phyloP scores from a whole-genome alignment of 2,329 filamentous ascomycete species.

The Fusarium pininemorale region DNA sequence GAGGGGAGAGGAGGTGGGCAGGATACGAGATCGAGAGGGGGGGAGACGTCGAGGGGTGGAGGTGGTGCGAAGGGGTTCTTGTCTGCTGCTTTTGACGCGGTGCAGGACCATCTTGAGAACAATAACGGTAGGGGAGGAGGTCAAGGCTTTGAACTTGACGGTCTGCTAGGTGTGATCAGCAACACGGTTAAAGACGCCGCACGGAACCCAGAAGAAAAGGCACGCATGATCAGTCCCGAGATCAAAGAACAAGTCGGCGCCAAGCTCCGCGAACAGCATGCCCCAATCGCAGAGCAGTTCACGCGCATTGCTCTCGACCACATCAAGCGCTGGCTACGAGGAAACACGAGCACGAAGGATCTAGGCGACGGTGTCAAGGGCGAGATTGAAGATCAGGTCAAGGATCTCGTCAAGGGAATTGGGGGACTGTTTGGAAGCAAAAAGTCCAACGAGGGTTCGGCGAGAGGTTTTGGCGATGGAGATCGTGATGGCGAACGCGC shows the following conservation, averaged over 20 bases:
- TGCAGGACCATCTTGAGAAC: slow-evolving; percentile 54
- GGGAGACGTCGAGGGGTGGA: slow-evolving; percentile 44
- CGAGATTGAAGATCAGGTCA: slow-evolving; percentile 56
- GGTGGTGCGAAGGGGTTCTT: slow-evolving; percentile 50
- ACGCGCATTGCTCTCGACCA: slow-evolving; percentile 57
- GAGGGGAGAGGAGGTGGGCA: slow-evolving; percentile 40
- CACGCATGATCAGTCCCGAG: slow-evolving; percentile 55
- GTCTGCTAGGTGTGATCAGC: slow-evolving; percentile 54
- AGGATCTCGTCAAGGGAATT: slow-evolving; percentile 55
- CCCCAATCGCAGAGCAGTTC: slow-evolving; percentile 56
- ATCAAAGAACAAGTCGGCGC: slow-evolving; percentile 56
- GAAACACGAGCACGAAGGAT: slow-evolving; percentile 53
- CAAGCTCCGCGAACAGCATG: slow-evolving; percentile 54
- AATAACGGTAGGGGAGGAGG: slow-evolving; percentile 39
- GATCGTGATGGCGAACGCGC: slow-evolving; percentile 40
- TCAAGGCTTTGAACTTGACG: slow-evolving; percentile 52
- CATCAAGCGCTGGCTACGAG: slow-evolving; percentile 57
- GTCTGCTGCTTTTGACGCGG: slow-evolving; percentile 52
- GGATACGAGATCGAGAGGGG: slow-evolving; percentile 41
- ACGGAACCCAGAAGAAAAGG: slow-evolving; percentile 57
- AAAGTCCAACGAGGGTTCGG: slow-evolving; percentile 46
- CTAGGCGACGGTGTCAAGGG: slow-evolving; percentile 55
- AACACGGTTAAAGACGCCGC: slow-evolving; percentile 55
- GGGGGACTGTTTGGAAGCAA: slow-evolving; percentile 53
- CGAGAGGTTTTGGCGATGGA: slow-evolving; percentile 46